Evolutionary conservation across 2,329 filamentous ascomycete species (phyloP), one percentile per base, ranked within the genome.

Genomic region (Pseudodiploospora longispora): DNA sequence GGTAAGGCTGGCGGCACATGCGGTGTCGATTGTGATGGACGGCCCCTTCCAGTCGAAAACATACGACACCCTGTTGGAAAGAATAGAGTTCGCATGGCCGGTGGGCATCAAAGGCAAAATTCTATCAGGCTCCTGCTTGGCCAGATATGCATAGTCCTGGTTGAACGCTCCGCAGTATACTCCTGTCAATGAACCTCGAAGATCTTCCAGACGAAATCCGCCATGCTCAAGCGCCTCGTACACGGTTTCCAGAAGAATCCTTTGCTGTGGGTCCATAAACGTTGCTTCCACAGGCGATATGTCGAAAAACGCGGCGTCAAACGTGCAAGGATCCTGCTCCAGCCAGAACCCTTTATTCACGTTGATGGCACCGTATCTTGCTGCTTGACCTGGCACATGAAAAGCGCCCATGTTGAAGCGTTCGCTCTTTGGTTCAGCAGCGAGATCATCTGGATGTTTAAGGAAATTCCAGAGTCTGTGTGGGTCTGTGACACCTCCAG

Each of bases 401-500:
- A 68, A 63, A 48, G 64, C 64, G 31, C 52, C 64, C 45, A 58
- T 61, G 46, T 57, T 66, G 48, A 68, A 66, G 59, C 76, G 78
- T 36, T 76, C 61, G 40, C 68, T 63, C 50, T 69, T 57, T 27
- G 70, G 70, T 1, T 62, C 7, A 64, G 60, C 3, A 61, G 59
- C 55, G 63, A 72, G 6, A 8, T 61, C 64, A 12, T 67, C 60
- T 9, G 60, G 63, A 1, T 66, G 57, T 2, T 65, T 63, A 38
- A 67, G 56, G 30, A 72, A 59, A 12, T 68, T 64, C 69, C 69
- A 74, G 44, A 74, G 66, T 47, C 71, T 65, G 6, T 63, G 62
- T 4, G 65, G 60, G 7, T 57, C 67, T 6, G 63, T 58, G 19
- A 69, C 65, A 36, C 63, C 63, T 5, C 70, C 70, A 0, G 70